These are phyloP conservation scores for Domatiomyces catenatus DNA, from an alignment of 2,329 filamentous ascomycete species.

Conservation along the genomic window DNA sequence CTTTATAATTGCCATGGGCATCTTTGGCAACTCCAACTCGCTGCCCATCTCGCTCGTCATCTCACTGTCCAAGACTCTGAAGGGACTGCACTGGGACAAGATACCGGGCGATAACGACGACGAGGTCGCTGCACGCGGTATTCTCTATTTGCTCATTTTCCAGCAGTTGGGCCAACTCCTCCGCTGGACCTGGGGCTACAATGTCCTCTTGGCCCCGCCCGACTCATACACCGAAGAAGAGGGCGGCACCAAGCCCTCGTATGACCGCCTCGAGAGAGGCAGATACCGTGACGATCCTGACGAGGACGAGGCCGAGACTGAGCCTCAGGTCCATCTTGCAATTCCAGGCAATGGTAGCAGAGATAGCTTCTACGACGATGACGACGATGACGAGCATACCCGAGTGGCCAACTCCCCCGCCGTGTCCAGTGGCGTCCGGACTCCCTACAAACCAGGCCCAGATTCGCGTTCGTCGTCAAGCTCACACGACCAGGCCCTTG, in stretches of 20 bases:
- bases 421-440: conserved; percentile 14
- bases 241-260: conserved; percentile 23
- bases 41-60: conserved; percentile 91
- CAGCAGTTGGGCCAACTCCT: conserved; percentile 92
- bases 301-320: conserved; percentile 23
- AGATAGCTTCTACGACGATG: conserved; percentile 9
- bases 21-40: conserved; percentile 97
- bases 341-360: conserved; percentile 3
- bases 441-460: conserved; percentile 8
- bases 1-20: conserved; percentile 91
- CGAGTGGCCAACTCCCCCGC: conserved; percentile 14
- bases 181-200: conserved; percentile 96
- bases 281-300: conserved; percentile 26
- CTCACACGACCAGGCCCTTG: conserved; percentile 23
- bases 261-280: conserved; percentile 23
- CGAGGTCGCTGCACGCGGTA: conserved; percentile 83
- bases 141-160: conserved; percentile 90
- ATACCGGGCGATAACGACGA: conserved; percentile 88
- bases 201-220: conserved; percentile 78
- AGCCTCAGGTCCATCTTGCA: conserved; percentile 8
- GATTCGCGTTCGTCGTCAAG: conserved; percentile 1
- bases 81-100: conserved; percentile 83
- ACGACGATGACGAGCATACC: conserved; percentile 13
- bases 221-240: conserved; percentile 36
- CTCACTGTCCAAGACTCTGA: conserved; percentile 80